Base-by-base conservation (phyloP, 2,329 filamentous ascomycete species). In the Penicillium italicum region DNA sequence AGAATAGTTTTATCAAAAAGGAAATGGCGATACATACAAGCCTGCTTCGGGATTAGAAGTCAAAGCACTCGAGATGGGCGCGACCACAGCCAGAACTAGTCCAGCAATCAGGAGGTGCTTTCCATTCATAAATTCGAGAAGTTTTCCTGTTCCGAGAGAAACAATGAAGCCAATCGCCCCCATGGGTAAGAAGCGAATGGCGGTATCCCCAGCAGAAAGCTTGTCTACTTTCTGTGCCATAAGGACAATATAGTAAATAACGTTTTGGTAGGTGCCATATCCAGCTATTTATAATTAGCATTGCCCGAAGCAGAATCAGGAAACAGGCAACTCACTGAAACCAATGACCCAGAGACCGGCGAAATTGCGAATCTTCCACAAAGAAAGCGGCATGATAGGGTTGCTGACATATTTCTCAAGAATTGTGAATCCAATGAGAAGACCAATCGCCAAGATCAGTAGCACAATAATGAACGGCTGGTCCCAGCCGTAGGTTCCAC, bases 341-440 rank as follows among this genome's bases (percentile, higher is more conserved):
- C 76, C 76, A 14, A 74, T 70, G 24, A 79, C 66, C 76, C 76
- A 79, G 0, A 79, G 63, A 4, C 73, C 74, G 6, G 75, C 76
- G 52, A 79, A 79, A 56, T 79, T 79, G 26, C 70, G 70, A 18
- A 78, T 69, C 45, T 75, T 78, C 76, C 76, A 79, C 8, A 79
- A 57, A 0, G 73, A 75, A 1, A 79, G 62, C 0, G 76, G 76
- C 76, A 79, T 79, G 51, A 79, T 74, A 1, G 76, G 76, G 47
- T 78, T 77, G 14, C 66, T 56, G 20, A 77, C 72, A 50, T 76
- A 77, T 58, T 76, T 78, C 62, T 79, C 75, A 9, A 76, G 66
- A 31, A 70, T 66, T 1, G 69, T 68, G 42, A 78, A 79, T 6
- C 68, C 62, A 5, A 67, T 69, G 3, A 78, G 69, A 49, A 78